Conservation (phyloP, 306 rosid species). For the Dryas octopetala region DNA sequence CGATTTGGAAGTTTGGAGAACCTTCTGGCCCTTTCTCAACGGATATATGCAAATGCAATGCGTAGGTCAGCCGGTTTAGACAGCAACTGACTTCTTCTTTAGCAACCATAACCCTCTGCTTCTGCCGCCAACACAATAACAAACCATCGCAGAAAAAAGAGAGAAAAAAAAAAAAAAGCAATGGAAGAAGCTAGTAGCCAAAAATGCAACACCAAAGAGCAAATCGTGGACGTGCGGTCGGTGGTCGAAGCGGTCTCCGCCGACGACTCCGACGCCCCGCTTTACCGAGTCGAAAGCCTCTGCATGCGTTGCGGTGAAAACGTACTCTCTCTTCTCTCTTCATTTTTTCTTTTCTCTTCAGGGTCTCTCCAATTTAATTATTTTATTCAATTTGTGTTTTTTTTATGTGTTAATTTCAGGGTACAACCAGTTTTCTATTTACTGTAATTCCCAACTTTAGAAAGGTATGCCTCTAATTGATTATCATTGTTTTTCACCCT, state of each 20-base stretch:
- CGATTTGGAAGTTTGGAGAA: neutral
- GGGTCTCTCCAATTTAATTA: neutral
- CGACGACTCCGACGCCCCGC: constrained; percentile 57
- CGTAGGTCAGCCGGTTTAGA: neutral
- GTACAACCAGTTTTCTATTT: constrained; percentile 66
- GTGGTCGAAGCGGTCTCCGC: constrained; percentile 84
- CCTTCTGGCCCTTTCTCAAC: neutral
- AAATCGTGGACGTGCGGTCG: constrained; percentile 72
- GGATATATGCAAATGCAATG: neutral
- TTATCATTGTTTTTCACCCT: neutral
- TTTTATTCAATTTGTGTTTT: neutral
- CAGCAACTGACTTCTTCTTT: neutral
- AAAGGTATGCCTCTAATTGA: constrained; percentile 49
- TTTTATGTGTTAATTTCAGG: constrained; percentile 36
- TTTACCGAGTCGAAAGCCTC: constrained; percentile 73
- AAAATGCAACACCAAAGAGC: constrained; percentile 22
- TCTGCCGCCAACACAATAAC: neutral
- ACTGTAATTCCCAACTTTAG: constrained; percentile 83
- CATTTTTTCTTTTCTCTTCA: neutral
- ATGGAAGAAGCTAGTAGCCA: constrained; percentile 15
- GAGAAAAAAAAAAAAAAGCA: too few relatives aligned
- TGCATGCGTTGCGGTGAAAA: constrained; percentile 91
- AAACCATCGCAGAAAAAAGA: neutral
- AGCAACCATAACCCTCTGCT: neutral
- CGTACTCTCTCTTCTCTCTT: constrained; percentile 28